Percentiles rank a stretch among this genome's conserved stretches.
phyloP scores from a whole-genome alignment of 257 asterid species.

The Schizonepeta tenuifolia region DNA sequence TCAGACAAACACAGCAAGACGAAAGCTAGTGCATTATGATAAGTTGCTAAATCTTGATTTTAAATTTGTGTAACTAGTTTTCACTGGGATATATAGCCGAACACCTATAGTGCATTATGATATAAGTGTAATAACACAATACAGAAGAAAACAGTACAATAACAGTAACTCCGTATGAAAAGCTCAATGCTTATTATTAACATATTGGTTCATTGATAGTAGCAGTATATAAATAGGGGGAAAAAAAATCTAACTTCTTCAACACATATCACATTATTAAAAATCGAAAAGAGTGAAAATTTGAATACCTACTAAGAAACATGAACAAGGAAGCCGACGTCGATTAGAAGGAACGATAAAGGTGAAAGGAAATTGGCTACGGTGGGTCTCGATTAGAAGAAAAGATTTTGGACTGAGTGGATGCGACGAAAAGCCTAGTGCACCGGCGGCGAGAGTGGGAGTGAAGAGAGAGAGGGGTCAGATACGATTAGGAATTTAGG shows the following conservation, averaged over 20 bases:
- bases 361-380: too few species aligned
- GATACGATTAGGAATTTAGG: too few species aligned
- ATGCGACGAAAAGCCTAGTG: too few species aligned
- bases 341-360: too few species aligned
- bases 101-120: background rate
- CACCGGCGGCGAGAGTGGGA: too few species aligned
- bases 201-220: background rate
- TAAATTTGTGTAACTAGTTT: background rate
- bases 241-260: too few species aligned
- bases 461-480: too few species aligned
- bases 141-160: background rate
- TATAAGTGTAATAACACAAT: background rate
- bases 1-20: background rate
- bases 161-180: background rate
- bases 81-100: background rate
- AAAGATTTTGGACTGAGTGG: too few species aligned
- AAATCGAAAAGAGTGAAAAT: background rate
- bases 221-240: too few species aligned
- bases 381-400: too few species aligned
- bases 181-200: background rate
- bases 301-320: slow-evolving; percentile 68
- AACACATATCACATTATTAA: slow-evolving; percentile 7
- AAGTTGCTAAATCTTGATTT: background rate
- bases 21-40: background rate
- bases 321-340: slow-evolving; percentile 70